Base-by-base conservation (phyloP, 2,329 filamentous ascomycete genomes). In the Verticillium dahliae region DNA sequence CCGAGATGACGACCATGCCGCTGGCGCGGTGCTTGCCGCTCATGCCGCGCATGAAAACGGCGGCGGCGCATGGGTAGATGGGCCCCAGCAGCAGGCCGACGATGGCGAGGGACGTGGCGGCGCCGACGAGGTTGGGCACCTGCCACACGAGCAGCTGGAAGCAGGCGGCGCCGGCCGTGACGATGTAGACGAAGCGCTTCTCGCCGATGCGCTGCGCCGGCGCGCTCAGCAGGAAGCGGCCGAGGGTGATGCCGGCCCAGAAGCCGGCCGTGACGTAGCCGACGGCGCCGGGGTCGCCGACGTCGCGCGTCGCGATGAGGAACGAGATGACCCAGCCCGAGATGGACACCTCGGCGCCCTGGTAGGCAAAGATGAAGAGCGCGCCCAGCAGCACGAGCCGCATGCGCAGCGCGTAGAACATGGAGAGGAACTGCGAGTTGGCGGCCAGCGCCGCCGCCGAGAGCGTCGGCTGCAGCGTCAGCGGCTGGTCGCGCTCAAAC, bases 261-360 rank as follows among this genome's bases (percentile, higher is more conserved):
- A 87, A 88, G 11, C 87, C 83, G 1, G 90, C 81, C 1, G 90
- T 92, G 27, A 95, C 90, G 72, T 95, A 95, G 39, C 92, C 91
- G 18, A 95, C 90, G 3, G 82, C 80, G 0, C 82, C 79, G 6
- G 90, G 90, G 67, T 89, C 81, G 14, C 90, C 91, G 39, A 58
- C 57, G 61, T 86, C 78, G 41, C 91, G 87, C 65, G 86, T 84
- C 58, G 83, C 82, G 73, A 95, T 92, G 45, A 96, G 78, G 76
- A 93, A 96, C 2, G 89, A 92, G 64, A 94, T 92, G 57, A 94
- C 88, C 92, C 91, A 96, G 60, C 91, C 91, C 0, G 89, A 91
- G 65, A 94, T 90, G 14, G 87, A 88, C 15, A 96, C 91, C 74
- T 96, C 91, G 39, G 90, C 89, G 38, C 91, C 91, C 74, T 95